Conservation (phyloP, 2,329 filamentous ascomycete species). For the Pseudonectria buxi region DNA sequence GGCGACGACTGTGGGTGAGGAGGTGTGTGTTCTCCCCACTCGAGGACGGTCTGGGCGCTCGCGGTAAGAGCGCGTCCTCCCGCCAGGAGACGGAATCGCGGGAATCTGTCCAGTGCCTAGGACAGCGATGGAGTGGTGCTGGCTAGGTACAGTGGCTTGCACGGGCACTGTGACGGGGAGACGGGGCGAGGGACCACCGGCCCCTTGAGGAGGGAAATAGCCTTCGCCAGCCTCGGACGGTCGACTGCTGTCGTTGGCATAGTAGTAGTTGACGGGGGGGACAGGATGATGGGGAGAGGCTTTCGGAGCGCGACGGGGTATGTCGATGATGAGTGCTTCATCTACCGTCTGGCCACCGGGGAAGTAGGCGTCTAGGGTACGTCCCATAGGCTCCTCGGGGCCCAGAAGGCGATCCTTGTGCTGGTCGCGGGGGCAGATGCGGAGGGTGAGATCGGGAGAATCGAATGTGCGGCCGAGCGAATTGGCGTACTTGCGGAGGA, state of each 20-base stretch:
- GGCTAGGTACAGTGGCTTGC: constrained; percentile 27
- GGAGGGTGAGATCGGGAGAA: constrained; percentile 78
- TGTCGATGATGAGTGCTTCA: constrained; percentile 86
- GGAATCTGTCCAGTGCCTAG: constrained; percentile 75
- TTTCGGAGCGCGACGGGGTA: constrained; percentile 72
- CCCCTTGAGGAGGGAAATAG: constrained; percentile 69
- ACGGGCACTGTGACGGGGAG: constrained; percentile 33
- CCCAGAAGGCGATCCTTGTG: constrained; percentile 62
- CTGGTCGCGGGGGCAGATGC: constrained; percentile 66
- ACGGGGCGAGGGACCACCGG: constrained; percentile 36
- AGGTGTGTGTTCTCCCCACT: constrained; percentile 65
- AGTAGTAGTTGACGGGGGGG: constrained; percentile 44
- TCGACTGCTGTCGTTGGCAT: constrained; percentile 51
- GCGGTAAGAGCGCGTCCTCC: constrained; percentile 47
- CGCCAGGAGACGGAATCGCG: constrained; percentile 75
- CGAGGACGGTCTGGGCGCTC: constrained; percentile 54
- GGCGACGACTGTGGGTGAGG: constrained; percentile 66
- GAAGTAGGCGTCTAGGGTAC: constrained; percentile 74
- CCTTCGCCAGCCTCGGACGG: constrained; percentile 66
- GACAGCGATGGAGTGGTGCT: constrained; percentile 69
- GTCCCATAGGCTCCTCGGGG: constrained; percentile 77
- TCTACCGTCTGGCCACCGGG: constrained; percentile 81
- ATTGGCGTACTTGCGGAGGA: constrained; percentile 89
- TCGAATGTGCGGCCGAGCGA: constrained; percentile 85
- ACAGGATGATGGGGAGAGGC: constrained; percentile 54